These are phyloP conservation scores for Citrus australasica DNA, from an alignment of 345 rosid genomes.

Conservation along the genomic window DNA sequence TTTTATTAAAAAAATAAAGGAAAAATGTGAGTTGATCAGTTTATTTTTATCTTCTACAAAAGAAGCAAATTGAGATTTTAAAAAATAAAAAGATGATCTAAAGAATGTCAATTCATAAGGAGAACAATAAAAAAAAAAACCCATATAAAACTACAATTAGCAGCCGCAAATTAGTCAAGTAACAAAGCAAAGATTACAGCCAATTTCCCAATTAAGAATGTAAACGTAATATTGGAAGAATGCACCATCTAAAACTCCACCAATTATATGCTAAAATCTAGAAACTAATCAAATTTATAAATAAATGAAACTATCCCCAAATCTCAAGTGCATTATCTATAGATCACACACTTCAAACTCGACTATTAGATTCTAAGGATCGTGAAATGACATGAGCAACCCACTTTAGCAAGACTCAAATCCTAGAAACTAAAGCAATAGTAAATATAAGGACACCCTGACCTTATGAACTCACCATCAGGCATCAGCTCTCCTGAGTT, in stretches of 20 bases:
- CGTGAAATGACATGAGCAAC: background rate
- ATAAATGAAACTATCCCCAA: background rate
- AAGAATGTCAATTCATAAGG: too few relatives aligned
- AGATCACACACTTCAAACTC: background rate
- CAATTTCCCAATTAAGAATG: too few relatives aligned
- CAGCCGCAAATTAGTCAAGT: too few relatives aligned
- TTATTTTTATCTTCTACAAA: too few relatives aligned
- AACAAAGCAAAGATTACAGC: too few relatives aligned
- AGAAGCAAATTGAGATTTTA: too few relatives aligned
- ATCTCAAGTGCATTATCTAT: background rate
- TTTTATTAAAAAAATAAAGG: too few relatives aligned
- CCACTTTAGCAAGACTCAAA: background rate
- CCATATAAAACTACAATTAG: background rate
- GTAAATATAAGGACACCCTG: background rate
- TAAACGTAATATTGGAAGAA: background rate
- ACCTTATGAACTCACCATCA: slow-evolving; percentile 17
- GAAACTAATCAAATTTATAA: background rate
- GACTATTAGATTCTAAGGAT: background rate
- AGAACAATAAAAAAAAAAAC: too few relatives aligned
- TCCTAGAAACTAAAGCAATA: slow-evolving; percentile 1
- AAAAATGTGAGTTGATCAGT: too few relatives aligned
- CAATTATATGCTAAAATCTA: background rate
- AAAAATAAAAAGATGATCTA: too few relatives aligned
- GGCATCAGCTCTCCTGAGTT: slow-evolving; percentile 18
- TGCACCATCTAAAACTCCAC: background rate